Evolutionary conservation across 768 basidiomycete genomes (phyloP), one percentile per base, ranked within the genome.

Genomic region (Candolleomyces aberdarensis): DNA sequence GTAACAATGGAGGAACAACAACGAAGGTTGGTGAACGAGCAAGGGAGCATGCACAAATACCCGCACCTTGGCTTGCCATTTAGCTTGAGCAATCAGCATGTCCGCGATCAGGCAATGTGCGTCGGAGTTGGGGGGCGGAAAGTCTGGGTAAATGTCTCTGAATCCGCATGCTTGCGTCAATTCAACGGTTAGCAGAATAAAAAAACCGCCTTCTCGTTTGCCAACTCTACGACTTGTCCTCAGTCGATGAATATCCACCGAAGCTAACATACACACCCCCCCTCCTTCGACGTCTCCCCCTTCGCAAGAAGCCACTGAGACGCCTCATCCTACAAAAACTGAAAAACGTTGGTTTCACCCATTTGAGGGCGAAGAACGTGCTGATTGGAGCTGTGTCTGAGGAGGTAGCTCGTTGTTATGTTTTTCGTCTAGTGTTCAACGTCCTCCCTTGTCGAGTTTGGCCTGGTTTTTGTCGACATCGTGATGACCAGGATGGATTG

Each of bases 61-160:
- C 58, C 81, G 48, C 56, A 86, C 94, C 86, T 94, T 94, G 48
- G 86, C 83, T 73, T 94, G 90, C 90, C 94, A 95, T 71, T 88
- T 93, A 60, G 72, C 78, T 73, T 94, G 92, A 1, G 90, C 89
- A 8, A 80, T 67, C 0, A 91, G 83, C 8, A 83, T 78, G 72
- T 96, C 94, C 5, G 86, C 85, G 71, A 91, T 93, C 59, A 98
- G 74, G 63, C 94, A 94, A 71, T 93, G 92, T 46, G 96, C 88
- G 57, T 80, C 80, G 72, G 86, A 97, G 47, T 85, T 80, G 60
- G 82, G 70, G 5, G 83, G 75, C 2, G 83, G 78, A 71, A 96
- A 96, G 64, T 91, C 88, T 5, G 86, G 83, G 71, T 89, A 92
- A 56, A 78, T 79, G 70, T 98, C 95, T 19, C 94, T 83, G 81